phyloP scores from a whole-genome alignment of 1,284 basidiomycete genomes.

The Melampsora americana region DNA sequence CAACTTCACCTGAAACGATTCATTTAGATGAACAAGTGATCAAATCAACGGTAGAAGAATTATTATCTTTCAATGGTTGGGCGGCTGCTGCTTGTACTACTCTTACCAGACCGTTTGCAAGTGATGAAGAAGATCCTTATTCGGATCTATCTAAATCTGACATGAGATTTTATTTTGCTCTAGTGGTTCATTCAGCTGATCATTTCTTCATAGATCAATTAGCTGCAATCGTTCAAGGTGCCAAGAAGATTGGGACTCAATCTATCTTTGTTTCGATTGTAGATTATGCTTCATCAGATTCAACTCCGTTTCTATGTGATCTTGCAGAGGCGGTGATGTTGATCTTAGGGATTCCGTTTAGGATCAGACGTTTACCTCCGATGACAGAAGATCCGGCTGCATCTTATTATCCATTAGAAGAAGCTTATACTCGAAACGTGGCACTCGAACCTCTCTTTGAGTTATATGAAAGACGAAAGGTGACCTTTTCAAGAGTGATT shows the following conservation, averaged over 20 bases:
- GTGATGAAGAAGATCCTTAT: conserved; percentile 78
- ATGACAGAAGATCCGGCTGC: conserved; percentile 81
- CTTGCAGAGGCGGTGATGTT: conserved; percentile 87
- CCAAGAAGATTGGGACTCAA: conserved; percentile 75
- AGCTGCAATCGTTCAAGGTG: conserved; percentile 88
- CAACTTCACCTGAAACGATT: conserved; percentile 69
- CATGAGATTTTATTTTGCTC: conserved; percentile 85
- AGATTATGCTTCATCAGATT: conserved; percentile 86
- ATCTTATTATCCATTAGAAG: conserved; percentile 88
- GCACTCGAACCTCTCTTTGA: conserved; percentile 85
- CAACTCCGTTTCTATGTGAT: conserved; percentile 84
- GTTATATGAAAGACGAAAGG: conserved; percentile 67
- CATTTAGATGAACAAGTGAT: conserved; percentile 84
- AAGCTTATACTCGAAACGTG: conserved; percentile 84
- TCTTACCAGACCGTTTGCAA: conserved; percentile 80
- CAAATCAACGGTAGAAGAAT: conserved; percentile 77
- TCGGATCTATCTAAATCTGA: conserved; percentile 72
- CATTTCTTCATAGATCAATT: conserved; percentile 96
- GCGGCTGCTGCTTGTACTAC: conserved; percentile 93
- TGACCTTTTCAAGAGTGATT: conserved; percentile 81
- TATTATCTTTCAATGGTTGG: conserved; percentile 92
- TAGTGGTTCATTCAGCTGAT: conserved; percentile 90
- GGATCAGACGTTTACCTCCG: conserved; percentile 77
- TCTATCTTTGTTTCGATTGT: conserved; percentile 93
- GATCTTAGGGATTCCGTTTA: conserved; percentile 80